A percentile compares a stretch with the other conserved stretches of the same genome.
phyloP scores from a whole-genome alignment of 116 monocot species.

The Cymodocea nodosa region DNA sequence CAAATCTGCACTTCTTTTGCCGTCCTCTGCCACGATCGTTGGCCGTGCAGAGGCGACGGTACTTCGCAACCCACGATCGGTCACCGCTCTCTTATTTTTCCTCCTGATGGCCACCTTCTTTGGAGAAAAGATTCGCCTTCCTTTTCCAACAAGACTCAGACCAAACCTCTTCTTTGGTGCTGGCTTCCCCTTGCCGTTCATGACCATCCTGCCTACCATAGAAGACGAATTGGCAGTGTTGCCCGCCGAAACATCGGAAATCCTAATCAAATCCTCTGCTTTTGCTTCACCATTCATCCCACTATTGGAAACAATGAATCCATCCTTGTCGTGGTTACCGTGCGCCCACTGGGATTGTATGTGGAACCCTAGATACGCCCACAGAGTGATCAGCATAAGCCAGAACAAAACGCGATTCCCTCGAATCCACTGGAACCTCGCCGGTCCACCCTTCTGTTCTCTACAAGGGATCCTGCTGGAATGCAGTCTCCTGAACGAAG shows the following conservation, averaged over 20 bases:
- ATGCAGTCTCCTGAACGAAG: constrained; percentile 32
- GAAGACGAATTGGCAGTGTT: constrained; percentile 8
- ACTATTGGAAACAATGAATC: constrained; percentile 36
- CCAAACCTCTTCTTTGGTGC: constrained; percentile 18
- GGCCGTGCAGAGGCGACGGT: not conserved
- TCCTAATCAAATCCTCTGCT: constrained; percentile 6
- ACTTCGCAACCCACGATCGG: constrained; percentile 13
- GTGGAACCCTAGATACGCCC: constrained; percentile 79
- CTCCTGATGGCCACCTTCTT: constrained; percentile 15
- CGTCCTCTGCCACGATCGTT: constrained; percentile 5
- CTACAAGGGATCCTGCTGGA: constrained; percentile 37
- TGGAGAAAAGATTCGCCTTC: constrained; percentile 5
- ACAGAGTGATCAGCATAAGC: constrained; percentile 54
- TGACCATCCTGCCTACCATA: constrained; percentile 1
- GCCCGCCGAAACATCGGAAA: not conserved
- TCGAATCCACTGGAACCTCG: constrained; percentile 37
- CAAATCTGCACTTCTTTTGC: not conserved
- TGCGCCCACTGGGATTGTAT: constrained; percentile 89
- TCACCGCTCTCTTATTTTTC: constrained; percentile 9
- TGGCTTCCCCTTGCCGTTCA: constrained; percentile 6
- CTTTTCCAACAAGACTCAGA: constrained; percentile 20
- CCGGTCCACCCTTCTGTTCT: constrained; percentile 19
- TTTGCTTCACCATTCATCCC: constrained; percentile 2
- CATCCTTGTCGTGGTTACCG: constrained; percentile 30
- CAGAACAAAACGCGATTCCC: constrained; percentile 55